A percentile compares a stretch with the other conserved stretches of the same genome.
Conservation (phyloP, 2,329 filamentous ascomycete species). For the Helotiales sp. region DNA sequence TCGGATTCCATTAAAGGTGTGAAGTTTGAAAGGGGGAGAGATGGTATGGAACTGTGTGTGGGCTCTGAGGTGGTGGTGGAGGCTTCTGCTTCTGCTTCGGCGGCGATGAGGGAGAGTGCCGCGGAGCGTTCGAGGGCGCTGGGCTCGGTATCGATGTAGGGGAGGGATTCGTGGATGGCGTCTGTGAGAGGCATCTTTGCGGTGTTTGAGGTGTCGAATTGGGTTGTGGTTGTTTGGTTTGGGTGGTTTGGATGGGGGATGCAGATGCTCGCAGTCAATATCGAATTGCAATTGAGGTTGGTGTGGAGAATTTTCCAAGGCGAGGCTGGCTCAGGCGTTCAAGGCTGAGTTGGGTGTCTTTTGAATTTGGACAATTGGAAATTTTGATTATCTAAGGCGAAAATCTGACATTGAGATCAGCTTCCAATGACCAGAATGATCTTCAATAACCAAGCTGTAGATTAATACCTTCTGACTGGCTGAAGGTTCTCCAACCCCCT, state of each 20-base stretch:
- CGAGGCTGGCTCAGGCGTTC: too few relatives aligned
- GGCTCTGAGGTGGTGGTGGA: slow-evolving; percentile 43
- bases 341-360: not conserved
- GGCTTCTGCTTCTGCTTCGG: slow-evolving; percentile 67
- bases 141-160: slow-evolving; percentile 76
- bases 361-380: not conserved
- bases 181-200: slow-evolving; percentile 39
- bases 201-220: slow-evolving; percentile 6
- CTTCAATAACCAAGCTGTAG: too few relatives aligned
- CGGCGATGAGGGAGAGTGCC: slow-evolving; percentile 71
- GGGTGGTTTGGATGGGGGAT: not conserved
- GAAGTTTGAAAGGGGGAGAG: slow-evolving; percentile 61
- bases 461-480: too few relatives aligned
- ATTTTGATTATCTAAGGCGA: too few relatives aligned
- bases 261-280: not conserved
- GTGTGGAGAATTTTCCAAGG: slow-evolving; percentile 6
- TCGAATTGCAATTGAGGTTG: slow-evolving; percentile 8
- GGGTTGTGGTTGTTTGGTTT: slow-evolving; percentile 6
- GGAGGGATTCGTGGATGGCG: slow-evolving; percentile 40
- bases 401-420: too few relatives aligned
- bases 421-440: too few relatives aligned
- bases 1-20: slow-evolving; percentile 71
- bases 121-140: slow-evolving; percentile 65
- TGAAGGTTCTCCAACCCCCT: too few relatives aligned
- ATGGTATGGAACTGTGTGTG: slow-evolving; percentile 56